phyloP scores from a whole-genome alignment of 192 early-diverging fungal genomes.

The Backusella liffmaniae region DNA sequence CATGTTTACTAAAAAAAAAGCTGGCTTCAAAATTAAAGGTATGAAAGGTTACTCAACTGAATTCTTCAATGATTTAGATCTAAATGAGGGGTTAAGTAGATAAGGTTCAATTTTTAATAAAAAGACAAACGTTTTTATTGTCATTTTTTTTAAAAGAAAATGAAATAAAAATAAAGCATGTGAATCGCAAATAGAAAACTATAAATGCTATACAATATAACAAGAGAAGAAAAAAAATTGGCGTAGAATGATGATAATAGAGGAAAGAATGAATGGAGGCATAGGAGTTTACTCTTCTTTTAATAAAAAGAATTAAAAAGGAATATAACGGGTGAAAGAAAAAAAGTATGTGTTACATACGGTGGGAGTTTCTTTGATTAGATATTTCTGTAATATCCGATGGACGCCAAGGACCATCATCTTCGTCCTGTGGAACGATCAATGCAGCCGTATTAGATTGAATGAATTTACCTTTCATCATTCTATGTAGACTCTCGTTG shows the following conservation, averaged over 20 bases:
- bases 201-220: background rate
- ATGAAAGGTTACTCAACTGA: background rate
- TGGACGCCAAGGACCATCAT: slow-evolving; percentile 6
- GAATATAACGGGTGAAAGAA: background rate
- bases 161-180: background rate
- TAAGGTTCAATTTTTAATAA: background rate
- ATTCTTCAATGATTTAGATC: background rate
- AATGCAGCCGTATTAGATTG: slow-evolving; percentile 2
- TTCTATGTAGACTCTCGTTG: background rate
- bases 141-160: background rate
- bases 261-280: background rate
- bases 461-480: background rate
- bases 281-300: background rate
- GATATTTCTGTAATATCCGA: background rate
- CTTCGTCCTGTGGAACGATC: background rate
- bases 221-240: background rate
- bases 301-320: background rate
- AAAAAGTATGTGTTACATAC: background rate
- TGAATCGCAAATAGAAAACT: background rate
- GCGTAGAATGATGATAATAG: background rate
- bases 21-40: background rate
- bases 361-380: background rate
- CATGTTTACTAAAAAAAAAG: no score
- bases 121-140: background rate
- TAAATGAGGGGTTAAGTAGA: background rate